Evolutionary conservation across 2,329 filamentous ascomycete genomes (phyloP).

Genomic region (Curvularia sp.): DNA sequence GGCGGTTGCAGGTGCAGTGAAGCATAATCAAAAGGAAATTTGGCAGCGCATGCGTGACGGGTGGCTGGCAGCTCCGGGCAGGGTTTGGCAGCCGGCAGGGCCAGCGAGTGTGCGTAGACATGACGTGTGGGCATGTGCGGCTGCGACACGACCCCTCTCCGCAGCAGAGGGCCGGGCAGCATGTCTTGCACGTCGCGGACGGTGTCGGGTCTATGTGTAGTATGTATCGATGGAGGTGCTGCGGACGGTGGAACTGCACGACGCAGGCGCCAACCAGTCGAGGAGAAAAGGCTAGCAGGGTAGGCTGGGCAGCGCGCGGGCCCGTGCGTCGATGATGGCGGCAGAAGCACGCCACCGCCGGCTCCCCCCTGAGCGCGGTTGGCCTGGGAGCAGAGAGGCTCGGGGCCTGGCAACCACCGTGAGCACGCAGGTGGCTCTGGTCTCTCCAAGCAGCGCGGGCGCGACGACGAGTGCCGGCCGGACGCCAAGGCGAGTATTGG

Average conservation of each 20-base stretch:
- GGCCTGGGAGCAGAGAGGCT: not conserved
- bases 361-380: constrained; percentile 18
- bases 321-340: constrained; percentile 16
- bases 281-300: constrained; percentile 13
- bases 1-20: constrained; percentile 12
- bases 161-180: not conserved
- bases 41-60: constrained; percentile 3
- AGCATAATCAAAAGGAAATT: constrained; percentile 8
- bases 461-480: not conserved
- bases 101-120: not conserved
- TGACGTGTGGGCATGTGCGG: constrained; percentile 1
- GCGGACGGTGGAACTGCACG: not conserved
- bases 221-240: too few species aligned
- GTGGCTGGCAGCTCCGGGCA: constrained; percentile 4
- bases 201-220: not conserved
- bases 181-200: not conserved
- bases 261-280: constrained; percentile 7
- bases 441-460: not conserved
- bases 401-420: not conserved
- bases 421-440: constrained; percentile 6
- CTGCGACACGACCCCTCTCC: not conserved
- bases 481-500: not conserved
- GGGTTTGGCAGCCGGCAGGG: not conserved
- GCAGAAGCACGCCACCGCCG: constrained; percentile 18
- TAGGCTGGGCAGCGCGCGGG: not conserved